Conservation (phyloP, 2,329 filamentous ascomycete species). For the Trichoderma hamatum region DNA sequence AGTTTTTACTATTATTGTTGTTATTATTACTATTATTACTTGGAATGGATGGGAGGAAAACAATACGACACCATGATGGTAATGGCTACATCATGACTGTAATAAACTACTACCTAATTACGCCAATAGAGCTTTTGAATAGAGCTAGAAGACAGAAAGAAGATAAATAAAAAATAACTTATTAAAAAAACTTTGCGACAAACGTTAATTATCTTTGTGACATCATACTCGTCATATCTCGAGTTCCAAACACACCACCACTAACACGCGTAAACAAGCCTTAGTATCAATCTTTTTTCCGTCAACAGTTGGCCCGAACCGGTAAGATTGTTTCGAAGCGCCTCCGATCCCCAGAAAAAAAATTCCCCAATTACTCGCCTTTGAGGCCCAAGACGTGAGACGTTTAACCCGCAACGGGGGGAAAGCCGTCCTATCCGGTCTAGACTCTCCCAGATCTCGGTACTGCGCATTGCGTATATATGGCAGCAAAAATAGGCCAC, state of each 20-base stretch:
- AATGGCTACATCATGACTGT: slow-evolving; percentile 23
- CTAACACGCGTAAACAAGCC: background rate
- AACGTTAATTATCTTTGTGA: background rate
- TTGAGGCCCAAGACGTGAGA: slow-evolving; percentile 9
- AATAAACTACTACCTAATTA: slow-evolving; percentile 25
- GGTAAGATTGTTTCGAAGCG: background rate
- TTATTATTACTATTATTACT: background rate
- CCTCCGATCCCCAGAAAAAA: slow-evolving; percentile 4
- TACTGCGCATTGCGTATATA: background rate
- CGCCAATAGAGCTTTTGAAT: slow-evolving; percentile 20
- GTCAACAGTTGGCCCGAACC: slow-evolving; percentile 5
- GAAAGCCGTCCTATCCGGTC: slow-evolving; percentile 22
- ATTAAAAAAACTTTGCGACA: background rate
- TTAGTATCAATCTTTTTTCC: background rate
- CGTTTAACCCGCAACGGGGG: slow-evolving; percentile 7
- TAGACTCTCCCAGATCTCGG: slow-evolving; percentile 18
- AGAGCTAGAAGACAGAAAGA: slow-evolving; percentile 15
- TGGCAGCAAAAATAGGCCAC: background rate
- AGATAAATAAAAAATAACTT: background rate
- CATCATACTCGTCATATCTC: background rate
- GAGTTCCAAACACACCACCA: background rate
- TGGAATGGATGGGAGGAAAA: slow-evolving; percentile 21
- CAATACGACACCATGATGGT: slow-evolving; percentile 12
- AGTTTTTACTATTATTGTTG: slow-evolving; percentile 11
- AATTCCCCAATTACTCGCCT: background rate